Conservation (phyloP, 2,329 filamentous ascomycete species). For the Eutypella sp. region DNA sequence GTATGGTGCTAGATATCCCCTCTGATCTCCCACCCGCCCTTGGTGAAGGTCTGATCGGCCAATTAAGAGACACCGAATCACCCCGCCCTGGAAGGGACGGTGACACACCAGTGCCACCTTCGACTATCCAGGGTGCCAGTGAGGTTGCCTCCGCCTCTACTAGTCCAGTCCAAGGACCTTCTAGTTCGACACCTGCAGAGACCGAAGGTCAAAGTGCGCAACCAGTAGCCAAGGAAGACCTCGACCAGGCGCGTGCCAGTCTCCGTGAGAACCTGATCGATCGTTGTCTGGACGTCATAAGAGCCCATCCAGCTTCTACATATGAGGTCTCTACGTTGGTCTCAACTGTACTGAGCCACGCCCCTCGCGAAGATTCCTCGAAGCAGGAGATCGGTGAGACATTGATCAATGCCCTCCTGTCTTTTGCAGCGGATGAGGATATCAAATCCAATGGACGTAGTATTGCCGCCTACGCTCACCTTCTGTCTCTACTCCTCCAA, state of each 20-base stretch:
- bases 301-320: conserved; percentile 80
- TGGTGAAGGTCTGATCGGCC: conserved; percentile 20
- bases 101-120: conserved; percentile 17
- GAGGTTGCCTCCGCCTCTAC: conserved; percentile 16
- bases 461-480: conserved; percentile 85
- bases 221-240: conserved; percentile 64
- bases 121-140: conserved; percentile 20
- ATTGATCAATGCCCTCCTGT: conserved; percentile 77
- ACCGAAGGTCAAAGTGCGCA: conserved; percentile 16
- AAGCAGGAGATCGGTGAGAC: conserved; percentile 76
- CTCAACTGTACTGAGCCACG: conserved; percentile 60
- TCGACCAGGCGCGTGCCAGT: conserved; percentile 70
- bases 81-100: conserved; percentile 11
- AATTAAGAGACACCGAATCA: conserved; percentile 11
- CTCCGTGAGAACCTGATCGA: conserved; percentile 78
- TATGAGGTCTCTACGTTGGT: conserved; percentile 91
- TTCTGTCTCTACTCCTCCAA: conserved; percentile 82
- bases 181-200: conserved; percentile 13
- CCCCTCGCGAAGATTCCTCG: conserved; percentile 46
- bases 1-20: conserved; percentile 22
- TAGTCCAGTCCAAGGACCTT: conserved; percentile 15
- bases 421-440: conserved; percentile 56
- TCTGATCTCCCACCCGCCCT: conserved; percentile 16
- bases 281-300: conserved; percentile 82
- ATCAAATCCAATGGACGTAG: conserved; percentile 55